A percentile compares a stretch with the other conserved stretches of the same genome.
Evolutionary conservation across 2,329 filamentous ascomycete species (phyloP).

Genomic region (Lasiodiplodia sp.): DNA sequence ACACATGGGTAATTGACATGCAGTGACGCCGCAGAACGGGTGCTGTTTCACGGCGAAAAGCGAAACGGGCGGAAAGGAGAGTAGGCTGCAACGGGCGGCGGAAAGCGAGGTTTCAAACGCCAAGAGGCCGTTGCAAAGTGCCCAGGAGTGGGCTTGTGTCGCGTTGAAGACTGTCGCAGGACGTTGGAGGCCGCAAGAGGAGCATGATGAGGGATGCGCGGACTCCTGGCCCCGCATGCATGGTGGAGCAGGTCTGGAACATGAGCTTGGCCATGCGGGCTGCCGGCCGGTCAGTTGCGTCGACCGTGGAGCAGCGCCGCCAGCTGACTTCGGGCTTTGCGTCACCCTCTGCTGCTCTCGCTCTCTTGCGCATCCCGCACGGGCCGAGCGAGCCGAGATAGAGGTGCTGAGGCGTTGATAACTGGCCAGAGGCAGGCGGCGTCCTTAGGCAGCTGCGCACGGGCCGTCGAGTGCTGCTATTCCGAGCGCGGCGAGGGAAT

Average conservation of each 20-base stretch:
- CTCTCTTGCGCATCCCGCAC: neutral
- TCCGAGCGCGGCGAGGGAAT: constrained; percentile 13
- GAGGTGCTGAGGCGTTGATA: constrained; percentile 9
- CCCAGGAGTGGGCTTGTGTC: constrained; percentile 11
- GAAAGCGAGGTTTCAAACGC: constrained; percentile 22
- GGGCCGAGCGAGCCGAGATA: constrained; percentile 21
- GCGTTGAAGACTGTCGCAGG: neutral
- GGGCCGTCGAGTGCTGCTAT: neutral
- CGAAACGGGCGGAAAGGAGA: neutral
- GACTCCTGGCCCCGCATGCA: constrained; percentile 5
- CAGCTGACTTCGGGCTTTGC: neutral
- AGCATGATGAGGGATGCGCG: neutral
- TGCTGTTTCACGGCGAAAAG: neutral
- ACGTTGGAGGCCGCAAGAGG: neutral
- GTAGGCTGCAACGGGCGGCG: constrained; percentile 9
- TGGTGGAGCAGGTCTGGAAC: constrained; percentile 27
- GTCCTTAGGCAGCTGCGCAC: constrained; percentile 14
- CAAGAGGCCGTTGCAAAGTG: constrained; percentile 11
- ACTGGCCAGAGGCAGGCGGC: neutral
- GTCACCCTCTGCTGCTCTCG: neutral
- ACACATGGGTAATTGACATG: neutral
- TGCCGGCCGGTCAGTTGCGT: neutral
- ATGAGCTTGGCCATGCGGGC: neutral
- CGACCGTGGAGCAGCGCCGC: neutral
- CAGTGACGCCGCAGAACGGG: neutral